These are phyloP conservation scores for Cryptococcus sp. DNA, from an alignment of 1,284 basidiomycete genomes.

Conservation along the genomic window DNA sequence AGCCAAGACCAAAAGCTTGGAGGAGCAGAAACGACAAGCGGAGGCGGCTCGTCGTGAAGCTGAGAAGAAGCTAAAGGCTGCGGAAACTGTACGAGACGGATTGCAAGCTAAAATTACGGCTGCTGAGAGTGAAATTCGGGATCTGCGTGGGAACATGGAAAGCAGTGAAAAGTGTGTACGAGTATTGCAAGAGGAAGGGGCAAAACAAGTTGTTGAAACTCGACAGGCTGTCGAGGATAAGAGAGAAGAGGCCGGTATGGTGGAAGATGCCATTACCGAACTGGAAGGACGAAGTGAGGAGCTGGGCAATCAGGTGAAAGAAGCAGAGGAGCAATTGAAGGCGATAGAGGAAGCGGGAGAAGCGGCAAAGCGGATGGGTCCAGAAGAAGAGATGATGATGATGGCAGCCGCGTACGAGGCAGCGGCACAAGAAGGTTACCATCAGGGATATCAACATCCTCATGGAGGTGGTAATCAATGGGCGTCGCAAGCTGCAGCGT, in stretches of 20 bases:
- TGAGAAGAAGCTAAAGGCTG: slow-evolving; percentile 78
- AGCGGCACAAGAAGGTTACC: slow-evolving; percentile 45
- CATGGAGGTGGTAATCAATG: slow-evolving; percentile 30
- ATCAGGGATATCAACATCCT: slow-evolving; percentile 29
- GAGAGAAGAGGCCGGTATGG: slow-evolving; percentile 47
- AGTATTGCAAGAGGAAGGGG: slow-evolving; percentile 61
- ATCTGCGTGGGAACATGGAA: slow-evolving; percentile 60
- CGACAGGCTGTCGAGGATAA: slow-evolving; percentile 65
- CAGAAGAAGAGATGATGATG: slow-evolving; percentile 53
- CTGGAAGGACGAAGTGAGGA: slow-evolving; percentile 40
- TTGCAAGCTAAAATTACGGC: slow-evolving; percentile 66
- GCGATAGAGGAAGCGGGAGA: slow-evolving; percentile 32
- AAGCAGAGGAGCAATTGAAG: slow-evolving; percentile 47
- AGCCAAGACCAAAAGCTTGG: slow-evolving; percentile 73
- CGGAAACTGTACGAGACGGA: slow-evolving; percentile 66
- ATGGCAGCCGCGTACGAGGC: slow-evolving; percentile 51
- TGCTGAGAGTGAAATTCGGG: slow-evolving; percentile 68
- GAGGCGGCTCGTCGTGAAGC: slow-evolving; percentile 77
- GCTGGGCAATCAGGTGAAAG: slow-evolving; percentile 36
- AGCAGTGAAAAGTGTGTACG: slow-evolving; percentile 47
- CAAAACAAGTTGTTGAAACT: slow-evolving; percentile 39
- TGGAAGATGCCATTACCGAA: slow-evolving; percentile 39
- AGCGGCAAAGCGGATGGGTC: slow-evolving; percentile 40
- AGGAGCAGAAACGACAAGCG: slow-evolving; percentile 81
- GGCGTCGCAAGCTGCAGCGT: slow-evolving; percentile 48